phyloP scores from a whole-genome alignment of 805 yeast species.

The Yamadazyma phyllophila region DNA sequence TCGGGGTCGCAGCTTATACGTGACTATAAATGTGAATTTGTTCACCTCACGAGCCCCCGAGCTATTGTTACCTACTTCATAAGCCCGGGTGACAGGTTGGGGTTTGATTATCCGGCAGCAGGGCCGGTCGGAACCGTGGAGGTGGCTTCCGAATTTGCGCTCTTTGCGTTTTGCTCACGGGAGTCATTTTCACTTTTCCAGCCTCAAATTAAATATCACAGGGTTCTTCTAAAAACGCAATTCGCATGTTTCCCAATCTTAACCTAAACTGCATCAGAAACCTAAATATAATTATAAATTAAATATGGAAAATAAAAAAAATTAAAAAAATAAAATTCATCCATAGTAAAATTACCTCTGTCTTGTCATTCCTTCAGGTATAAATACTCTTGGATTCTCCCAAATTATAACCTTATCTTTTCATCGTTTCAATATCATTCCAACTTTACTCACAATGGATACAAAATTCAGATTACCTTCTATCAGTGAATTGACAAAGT shows the following conservation, averaged over 20 bases:
- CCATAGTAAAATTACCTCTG: too few relatives aligned
- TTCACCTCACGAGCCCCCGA: too few relatives aligned
- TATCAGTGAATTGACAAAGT: conserved; percentile 23
- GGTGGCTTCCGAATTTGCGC: neutral
- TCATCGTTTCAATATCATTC: neutral
- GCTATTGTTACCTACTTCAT: too few relatives aligned
- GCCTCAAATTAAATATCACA: neutral
- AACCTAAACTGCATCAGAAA: conserved; percentile 1
- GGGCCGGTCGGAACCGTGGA: neutral
- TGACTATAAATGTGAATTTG: too few relatives aligned
- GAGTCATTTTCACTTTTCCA: neutral
- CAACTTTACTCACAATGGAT: neutral
- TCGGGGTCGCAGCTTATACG: too few relatives aligned
- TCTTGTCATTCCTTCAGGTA: neutral
- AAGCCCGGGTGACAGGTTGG: too few relatives aligned
- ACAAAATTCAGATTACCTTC: conserved; percentile 24
- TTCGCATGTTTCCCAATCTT: neutral
- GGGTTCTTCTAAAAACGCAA: conserved; percentile 1
- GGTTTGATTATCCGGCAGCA: too few relatives aligned
- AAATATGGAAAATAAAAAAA: neutral
- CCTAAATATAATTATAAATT: neutral
- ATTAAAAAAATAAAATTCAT: neutral
- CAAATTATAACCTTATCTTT: conserved; percentile 1
- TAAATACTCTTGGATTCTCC: conserved; percentile 1
- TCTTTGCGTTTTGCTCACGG: too few relatives aligned